Evolutionary conservation across 441 rosid genomes (phyloP).

Genomic region (Populus trichocarpa): DNA sequence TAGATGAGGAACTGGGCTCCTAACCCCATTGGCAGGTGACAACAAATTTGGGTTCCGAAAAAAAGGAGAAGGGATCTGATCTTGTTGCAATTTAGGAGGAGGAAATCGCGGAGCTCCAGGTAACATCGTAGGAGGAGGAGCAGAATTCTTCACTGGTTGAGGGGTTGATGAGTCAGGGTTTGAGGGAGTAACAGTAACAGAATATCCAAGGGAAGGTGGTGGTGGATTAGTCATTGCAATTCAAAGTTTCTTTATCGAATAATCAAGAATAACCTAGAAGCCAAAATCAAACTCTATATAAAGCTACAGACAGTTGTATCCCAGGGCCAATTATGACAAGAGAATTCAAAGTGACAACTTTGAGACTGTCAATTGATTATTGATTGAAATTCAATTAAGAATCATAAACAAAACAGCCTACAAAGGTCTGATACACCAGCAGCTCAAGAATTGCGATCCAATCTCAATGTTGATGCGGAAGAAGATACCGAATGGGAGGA

Average conservation of each 20-base stretch:
- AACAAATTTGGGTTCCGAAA: conserved; percentile 41
- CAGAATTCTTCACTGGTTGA: conserved; percentile 42
- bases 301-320: conserved; percentile 6
- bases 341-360: background rate
- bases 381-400: conserved; percentile 10
- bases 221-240: conserved; percentile 60
- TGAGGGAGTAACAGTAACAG: conserved; percentile 34
- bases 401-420: background rate
- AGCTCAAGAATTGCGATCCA: conserved; percentile 8
- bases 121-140: conserved; percentile 36
- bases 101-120: conserved; percentile 66
- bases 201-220: conserved; percentile 44
- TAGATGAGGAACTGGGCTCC: conserved; percentile 62
- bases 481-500: background rate
- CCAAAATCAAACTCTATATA: conserved; percentile 4
- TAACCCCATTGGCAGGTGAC: conserved; percentile 65
- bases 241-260: conserved; percentile 3
- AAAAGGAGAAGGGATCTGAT: conserved; percentile 61
- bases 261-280: background rate
- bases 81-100: conserved; percentile 56
- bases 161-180: conserved; percentile 43
- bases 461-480: background rate
- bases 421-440: background rate
- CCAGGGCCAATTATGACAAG: conserved; percentile 8
- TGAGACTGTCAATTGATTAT: conserved; percentile 12